A percentile compares a stretch with the other conserved stretches of the same genome.
These are phyloP conservation scores for Fragaria nilgerrensis DNA, from an alignment of 306 rosid species.

Conservation along the genomic window DNA sequence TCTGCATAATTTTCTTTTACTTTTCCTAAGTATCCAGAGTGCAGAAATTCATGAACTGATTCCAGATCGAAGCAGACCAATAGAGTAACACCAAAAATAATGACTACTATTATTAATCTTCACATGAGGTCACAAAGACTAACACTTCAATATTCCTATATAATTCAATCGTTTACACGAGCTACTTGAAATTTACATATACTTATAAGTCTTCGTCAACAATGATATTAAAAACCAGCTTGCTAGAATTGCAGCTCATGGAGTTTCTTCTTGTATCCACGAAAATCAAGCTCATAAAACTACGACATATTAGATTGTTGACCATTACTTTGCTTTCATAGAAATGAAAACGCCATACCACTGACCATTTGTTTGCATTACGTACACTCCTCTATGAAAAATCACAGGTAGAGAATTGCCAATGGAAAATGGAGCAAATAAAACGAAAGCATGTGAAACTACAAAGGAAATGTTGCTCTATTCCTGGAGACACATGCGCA, in stretches of 20 bases:
- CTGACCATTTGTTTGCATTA: background rate
- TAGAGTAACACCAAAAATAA: background rate
- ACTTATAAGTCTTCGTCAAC: background rate
- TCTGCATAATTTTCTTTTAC: too few species aligned
- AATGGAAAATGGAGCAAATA: background rate
- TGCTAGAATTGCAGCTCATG: background rate
- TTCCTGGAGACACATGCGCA: background rate
- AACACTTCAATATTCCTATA: background rate
- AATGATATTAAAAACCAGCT: background rate
- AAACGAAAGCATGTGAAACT: background rate
- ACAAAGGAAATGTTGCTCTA: background rate
- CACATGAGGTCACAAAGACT: background rate
- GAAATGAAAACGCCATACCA: background rate
- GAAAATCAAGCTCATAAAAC: background rate
- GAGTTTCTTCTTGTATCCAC: background rate
- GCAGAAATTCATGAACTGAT: background rate
- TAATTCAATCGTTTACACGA: background rate
- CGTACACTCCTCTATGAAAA: background rate
- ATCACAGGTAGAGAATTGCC: background rate
- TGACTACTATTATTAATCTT: background rate
- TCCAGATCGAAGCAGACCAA: background rate
- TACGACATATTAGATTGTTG: background rate
- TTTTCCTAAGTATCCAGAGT: background rate
- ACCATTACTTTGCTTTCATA: background rate
- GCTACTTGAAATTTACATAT: background rate